Evolutionary conservation across 352 stramenopile species (phyloP).

Genomic region (Thalassiosira ordinaria): DNA sequence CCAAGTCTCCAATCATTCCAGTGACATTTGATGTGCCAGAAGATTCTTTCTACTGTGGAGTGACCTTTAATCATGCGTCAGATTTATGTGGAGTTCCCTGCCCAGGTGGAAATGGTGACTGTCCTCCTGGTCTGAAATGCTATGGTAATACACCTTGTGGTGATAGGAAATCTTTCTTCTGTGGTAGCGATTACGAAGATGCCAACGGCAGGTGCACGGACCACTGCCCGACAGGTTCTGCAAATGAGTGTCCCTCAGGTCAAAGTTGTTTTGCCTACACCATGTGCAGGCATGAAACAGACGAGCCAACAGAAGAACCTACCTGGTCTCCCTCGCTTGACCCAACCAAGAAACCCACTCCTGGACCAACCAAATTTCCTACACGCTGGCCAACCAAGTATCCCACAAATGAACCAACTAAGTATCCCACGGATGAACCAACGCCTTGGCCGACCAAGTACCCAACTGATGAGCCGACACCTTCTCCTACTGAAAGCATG

Average conservation of each 20-base stretch:
- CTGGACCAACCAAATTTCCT: conserved; percentile 29
- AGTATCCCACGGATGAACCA: conserved; percentile 12
- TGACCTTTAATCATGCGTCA: conserved; percentile 54
- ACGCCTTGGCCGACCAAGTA: conserved; percentile 6
- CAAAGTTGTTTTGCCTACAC: conserved; percentile 63
- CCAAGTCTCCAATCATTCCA: conserved; percentile 52
- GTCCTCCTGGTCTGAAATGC: conserved; percentile 48
- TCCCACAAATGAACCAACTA: conserved; percentile 4
- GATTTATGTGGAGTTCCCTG: conserved; percentile 47
- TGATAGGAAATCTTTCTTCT: conserved; percentile 59
- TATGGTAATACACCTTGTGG: conserved; percentile 60
- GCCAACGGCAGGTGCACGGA: conserved; percentile 42
- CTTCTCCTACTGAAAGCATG: not conserved
- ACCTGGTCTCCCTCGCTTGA: conserved; percentile 28
- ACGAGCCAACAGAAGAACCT: conserved; percentile 40
- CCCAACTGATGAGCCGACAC: conserved; percentile 16
- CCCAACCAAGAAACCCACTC: conserved; percentile 42
- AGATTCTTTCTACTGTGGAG: conserved; percentile 61
- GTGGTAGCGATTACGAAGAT: conserved; percentile 46
- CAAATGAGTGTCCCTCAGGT: conserved; percentile 49
- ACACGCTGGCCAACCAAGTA: conserved; percentile 15
- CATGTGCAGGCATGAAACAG: conserved; percentile 45
- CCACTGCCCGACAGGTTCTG: conserved; percentile 45
- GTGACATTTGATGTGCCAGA: conserved; percentile 52
- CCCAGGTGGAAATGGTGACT: conserved; percentile 49